Base-by-base conservation (phyloP, 352 stramenopile species). In the Phytophthora hibernalis region DNA sequence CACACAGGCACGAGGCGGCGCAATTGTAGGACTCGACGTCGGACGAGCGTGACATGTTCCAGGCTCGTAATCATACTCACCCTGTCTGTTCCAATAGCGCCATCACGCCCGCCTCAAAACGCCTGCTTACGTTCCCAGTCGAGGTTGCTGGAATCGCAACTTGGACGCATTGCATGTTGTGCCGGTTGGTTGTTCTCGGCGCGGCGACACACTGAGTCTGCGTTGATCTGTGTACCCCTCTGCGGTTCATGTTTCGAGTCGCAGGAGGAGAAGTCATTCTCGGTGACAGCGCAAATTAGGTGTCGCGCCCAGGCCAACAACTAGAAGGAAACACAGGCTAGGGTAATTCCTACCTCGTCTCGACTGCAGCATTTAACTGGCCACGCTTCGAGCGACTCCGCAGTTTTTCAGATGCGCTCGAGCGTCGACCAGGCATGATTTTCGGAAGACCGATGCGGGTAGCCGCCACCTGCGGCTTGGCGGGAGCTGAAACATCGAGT, bases 331-430 rank as follows among this genome's bases (percentile, higher is more conserved):
- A 20, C 4, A 6, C 3, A 3, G 22, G 37, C 37, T 1, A 44
- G 7, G 18, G 15, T 6, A 44, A 21, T 18, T 44, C 37, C 20
- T 48, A 48, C 42, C 16, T 16, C n/a, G 42, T 48, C 42, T 48
- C 42, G 20, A 6, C 21, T 48, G 42, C 20, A 28, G 8, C 9
- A 48, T 28, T 28, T 16, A n/a, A 4, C 11, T 55, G n/a, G 1
- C 28, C 57, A 11, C 49, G 57, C 35, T 69, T 72, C 0, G 68
- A 57, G 31, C 62, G 62, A 54, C 61, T 72, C 4, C 68, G 68
- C 37, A 60, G 9, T 50, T 69, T 76, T 35, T 76, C 63, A n/a
- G 68, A 52, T 11, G 40, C 57, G n/a, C 68, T 76, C 3, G 68
- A 76, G 28, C 68, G 63, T 33, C 68, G 52, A 12, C 7, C 38